Evolutionary conservation across 225 moss, liverwort and hornwort species (phyloP).

Genomic region (Pleurozium schreberi): DNA sequence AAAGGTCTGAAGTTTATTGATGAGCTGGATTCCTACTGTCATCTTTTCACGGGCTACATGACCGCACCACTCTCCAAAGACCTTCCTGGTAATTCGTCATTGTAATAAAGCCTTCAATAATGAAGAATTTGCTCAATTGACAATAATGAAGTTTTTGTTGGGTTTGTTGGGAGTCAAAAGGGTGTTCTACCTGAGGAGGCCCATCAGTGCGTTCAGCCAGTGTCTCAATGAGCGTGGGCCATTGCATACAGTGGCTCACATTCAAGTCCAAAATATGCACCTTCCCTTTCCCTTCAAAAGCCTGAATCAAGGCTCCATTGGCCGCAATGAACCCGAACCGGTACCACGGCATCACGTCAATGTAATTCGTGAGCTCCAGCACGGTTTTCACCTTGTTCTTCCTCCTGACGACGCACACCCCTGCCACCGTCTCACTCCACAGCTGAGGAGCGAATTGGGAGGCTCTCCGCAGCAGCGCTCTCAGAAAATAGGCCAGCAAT

Average conservation of each 20-base stretch:
- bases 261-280: constrained; percentile 67
- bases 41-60: constrained; percentile 79
- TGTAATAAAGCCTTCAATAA: not conserved
- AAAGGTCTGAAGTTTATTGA: constrained; percentile 63
- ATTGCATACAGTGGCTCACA: constrained; percentile 66
- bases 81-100: constrained; percentile 40
- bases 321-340: constrained; percentile 80
- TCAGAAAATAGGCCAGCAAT: constrained; percentile 47
- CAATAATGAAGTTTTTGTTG: not conserved
- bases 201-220: constrained; percentile 52
- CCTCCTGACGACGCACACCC: not conserved
- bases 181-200: constrained; percentile 25
- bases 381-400: constrained; percentile 34
- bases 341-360: constrained; percentile 80
- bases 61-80: constrained; percentile 63
- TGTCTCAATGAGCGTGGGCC: constrained; percentile 71
- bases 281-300: constrained; percentile 57
- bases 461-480: constrained; percentile 40
- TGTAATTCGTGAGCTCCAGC: constrained; percentile 63
- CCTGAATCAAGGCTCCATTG: constrained; percentile 60
- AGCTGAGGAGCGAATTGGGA: constrained; percentile 19
- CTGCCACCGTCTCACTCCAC: not conserved
- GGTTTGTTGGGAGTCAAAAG: not conserved
- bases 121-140: not conserved
- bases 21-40: constrained; percentile 86